phyloP scores from a whole-genome alignment of 495 filamentous ascomycete genomes.

The Penicillium psychrofluorescens region DNA sequence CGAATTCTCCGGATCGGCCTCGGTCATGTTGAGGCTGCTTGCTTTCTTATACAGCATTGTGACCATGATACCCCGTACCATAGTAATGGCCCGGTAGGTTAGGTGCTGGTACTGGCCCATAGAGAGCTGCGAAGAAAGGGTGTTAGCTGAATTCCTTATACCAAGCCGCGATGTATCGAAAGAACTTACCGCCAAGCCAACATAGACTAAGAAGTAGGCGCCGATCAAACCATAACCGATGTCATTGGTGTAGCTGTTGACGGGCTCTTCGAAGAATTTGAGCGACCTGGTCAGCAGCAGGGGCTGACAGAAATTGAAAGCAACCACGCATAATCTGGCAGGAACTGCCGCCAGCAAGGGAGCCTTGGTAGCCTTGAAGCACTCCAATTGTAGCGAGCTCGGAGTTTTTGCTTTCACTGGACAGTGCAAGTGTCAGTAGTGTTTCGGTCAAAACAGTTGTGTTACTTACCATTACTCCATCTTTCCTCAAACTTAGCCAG shows the following conservation, averaged over 20 bases:
- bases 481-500: conserved; percentile 25
- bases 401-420: conserved; percentile 22
- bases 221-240: conserved; percentile 58
- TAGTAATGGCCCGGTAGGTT: conserved; percentile 51
- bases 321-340: conserved; percentile 48
- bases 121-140: conserved; percentile 13
- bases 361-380: conserved; percentile 39
- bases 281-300: conserved; percentile 52
- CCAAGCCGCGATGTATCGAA: conserved; percentile 44
- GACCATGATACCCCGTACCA: conserved; percentile 51
- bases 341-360: conserved; percentile 41
- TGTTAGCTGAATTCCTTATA: not conserved
- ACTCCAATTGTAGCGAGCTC: conserved; percentile 38
- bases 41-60: conserved; percentile 50
- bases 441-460: not conserved
- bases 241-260: conserved; percentile 32
- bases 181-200: conserved; percentile 55
- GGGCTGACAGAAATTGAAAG: conserved; percentile 57
- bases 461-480: conserved; percentile 21
- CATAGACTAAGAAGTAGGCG: conserved; percentile 55
- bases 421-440: conserved; percentile 9
- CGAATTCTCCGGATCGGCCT: conserved; percentile 42
- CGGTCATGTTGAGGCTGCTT: conserved; percentile 29
- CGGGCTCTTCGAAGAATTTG: conserved; percentile 35
- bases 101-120: conserved; percentile 48